A percentile compares a stretch with the other conserved stretches of the same genome.
phyloP scores from a whole-genome alignment of 177 flowering plant species.

The Vitis hybrid region DNA sequence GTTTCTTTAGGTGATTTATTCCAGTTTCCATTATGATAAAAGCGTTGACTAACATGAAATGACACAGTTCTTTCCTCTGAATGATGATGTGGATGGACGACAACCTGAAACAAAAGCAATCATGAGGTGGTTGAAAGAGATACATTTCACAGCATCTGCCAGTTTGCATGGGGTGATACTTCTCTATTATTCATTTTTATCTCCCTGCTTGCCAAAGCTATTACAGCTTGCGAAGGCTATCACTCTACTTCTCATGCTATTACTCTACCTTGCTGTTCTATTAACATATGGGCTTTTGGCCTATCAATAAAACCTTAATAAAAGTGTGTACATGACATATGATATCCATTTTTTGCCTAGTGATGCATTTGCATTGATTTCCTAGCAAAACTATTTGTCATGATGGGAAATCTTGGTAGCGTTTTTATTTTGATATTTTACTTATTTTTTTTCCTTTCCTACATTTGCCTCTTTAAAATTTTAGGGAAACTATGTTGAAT shows the following conservation, averaged over 20 bases:
- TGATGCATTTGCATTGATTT: too few species aligned
- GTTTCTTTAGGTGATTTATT: neutral
- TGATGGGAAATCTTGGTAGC: too few species aligned
- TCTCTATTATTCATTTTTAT: neutral
- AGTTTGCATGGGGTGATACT: conserved; percentile 90
- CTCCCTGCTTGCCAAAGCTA: neutral
- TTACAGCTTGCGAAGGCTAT: too few species aligned
- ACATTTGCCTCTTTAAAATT: neutral
- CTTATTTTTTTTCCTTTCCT: neutral
- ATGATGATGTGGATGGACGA: conserved; percentile 53
- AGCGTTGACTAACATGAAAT: conserved; percentile 15
- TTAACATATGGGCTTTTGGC: neutral
- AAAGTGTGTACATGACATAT: too few species aligned
- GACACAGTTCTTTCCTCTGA: conserved; percentile 67
- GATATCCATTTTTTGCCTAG: too few species aligned
- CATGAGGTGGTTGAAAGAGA: conserved; percentile 77
- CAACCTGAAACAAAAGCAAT: conserved; percentile 98
- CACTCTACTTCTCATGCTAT: conserved; percentile 2
- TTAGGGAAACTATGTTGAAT: neutral
- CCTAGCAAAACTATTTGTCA: too few species aligned
- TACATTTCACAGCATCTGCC: conserved; percentile 85
- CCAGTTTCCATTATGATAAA: conserved; percentile 3
- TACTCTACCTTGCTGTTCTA: neutral
- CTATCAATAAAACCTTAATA: too few species aligned
- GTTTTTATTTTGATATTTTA: too few species aligned